Percentiles rank a stretch among this genome's conserved stretches.
Evolutionary conservation across 116 monocot genomes (phyloP).

Genomic region (Posidonia oceanica): DNA sequence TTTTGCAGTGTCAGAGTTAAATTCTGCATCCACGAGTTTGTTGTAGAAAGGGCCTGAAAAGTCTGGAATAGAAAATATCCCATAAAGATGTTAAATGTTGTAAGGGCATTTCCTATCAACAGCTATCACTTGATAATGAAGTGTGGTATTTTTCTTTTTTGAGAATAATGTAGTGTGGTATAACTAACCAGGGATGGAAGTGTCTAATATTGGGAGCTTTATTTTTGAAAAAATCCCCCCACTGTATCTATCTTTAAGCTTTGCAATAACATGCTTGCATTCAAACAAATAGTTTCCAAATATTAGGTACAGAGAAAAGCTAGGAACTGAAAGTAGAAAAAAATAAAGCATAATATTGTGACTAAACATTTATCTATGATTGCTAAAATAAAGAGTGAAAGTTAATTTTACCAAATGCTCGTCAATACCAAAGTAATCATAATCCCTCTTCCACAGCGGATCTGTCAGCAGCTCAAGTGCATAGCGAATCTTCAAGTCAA

Average conservation of each 20-base stretch:
- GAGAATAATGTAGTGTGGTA: neutral
- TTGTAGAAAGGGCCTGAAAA: conserved; percentile 1
- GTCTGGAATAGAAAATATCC: conserved; percentile 2
- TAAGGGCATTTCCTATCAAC: too few species aligned
- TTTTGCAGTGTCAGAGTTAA: conserved; percentile 37
- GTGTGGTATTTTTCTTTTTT: neutral
- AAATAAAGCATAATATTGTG: neutral
- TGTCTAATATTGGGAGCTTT: conserved; percentile 54
- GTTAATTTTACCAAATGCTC: conserved; percentile 54
- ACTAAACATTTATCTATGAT: neutral
- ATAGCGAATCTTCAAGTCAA: conserved; percentile 68
- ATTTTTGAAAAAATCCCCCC: conserved; percentile 41
- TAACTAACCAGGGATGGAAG: conserved; percentile 37
- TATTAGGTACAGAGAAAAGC: neutral
- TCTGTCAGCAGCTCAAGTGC: conserved; percentile 75
- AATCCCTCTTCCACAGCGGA: conserved; percentile 86
- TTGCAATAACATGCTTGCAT: conserved; percentile 58
- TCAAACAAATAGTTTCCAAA: neutral
- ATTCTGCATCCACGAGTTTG: conserved; percentile 29
- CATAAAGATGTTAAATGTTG: neutral
- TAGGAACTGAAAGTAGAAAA: neutral
- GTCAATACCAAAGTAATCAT: conserved; percentile 79
- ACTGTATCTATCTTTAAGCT: conserved; percentile 35
- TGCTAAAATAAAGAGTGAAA: neutral
- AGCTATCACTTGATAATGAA: neutral